phyloP scores from a whole-genome alignment of 2,329 filamentous ascomycete genomes.

The Apiospora marii region DNA sequence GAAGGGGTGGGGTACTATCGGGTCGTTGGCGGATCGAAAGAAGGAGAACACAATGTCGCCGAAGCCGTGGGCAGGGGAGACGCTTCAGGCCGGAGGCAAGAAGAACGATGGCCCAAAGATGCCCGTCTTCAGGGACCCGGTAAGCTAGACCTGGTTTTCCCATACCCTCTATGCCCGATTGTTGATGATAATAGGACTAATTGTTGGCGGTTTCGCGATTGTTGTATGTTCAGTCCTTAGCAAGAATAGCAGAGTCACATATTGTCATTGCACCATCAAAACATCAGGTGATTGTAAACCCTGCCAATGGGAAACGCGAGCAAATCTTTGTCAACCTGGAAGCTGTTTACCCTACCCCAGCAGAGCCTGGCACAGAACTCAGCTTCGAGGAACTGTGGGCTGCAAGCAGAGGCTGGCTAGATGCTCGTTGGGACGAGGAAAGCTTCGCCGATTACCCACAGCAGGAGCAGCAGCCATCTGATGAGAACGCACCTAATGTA shows the following conservation, averaged over 20 bases:
- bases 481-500: conserved; percentile 35
- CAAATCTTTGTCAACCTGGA: conserved; percentile 88
- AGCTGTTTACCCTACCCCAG: conserved; percentile 81
- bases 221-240: conserved; percentile 62
- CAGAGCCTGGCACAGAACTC: conserved; percentile 75
- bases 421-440: conserved; percentile 63
- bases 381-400: conserved; percentile 95
- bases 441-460: conserved; percentile 33
- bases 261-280: conserved; percentile 74
- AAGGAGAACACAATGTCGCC: conserved; percentile 92
- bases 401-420: conserved; percentile 73
- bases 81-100: conserved; percentile 85
- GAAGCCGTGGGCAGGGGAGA: conserved; percentile 92
- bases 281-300: conserved; percentile 83
- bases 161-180: conserved; percentile 60
- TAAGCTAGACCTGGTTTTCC: conserved; percentile 63
- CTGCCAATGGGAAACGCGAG: conserved; percentile 82
- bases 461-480: conserved; percentile 28
- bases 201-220: conserved; percentile 56
- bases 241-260: conserved; percentile 67
- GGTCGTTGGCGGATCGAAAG: conserved; percentile 83
- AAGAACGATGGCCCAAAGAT: conserved; percentile 81
- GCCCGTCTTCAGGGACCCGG: conserved; percentile 93
- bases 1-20: conserved; percentile 92
- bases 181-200: conserved; percentile 99